Conservation (phyloP, 176 grass and related monocot species). For the Aegilops sharonensis region DNA sequence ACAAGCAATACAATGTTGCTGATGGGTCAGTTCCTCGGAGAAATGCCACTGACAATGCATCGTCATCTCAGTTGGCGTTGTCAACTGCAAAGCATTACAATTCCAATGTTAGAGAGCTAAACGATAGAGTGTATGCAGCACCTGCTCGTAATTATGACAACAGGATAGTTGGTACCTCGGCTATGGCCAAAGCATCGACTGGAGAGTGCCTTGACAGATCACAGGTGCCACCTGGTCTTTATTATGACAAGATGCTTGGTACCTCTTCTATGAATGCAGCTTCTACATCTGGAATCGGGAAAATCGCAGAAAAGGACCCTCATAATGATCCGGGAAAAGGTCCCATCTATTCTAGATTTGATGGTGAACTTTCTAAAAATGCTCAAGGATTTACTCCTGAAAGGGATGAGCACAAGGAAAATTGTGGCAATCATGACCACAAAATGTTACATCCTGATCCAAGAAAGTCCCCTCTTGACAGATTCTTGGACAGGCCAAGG, state of each 20-base stretch:
- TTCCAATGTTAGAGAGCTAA: slow-evolving; percentile 48
- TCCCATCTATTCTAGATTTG: slow-evolving; percentile 34
- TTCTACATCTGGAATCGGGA: slow-evolving; percentile 30
- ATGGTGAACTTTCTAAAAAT: slow-evolving; percentile 20
- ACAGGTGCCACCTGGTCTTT: slow-evolving; percentile 21
- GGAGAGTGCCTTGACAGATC: slow-evolving; percentile 19
- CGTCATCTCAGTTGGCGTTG: slow-evolving; percentile 58
- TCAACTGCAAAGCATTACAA: slow-evolving; percentile 52
- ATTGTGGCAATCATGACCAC: slow-evolving; percentile 43
- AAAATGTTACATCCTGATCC: slow-evolving; percentile 37
- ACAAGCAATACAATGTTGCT: slow-evolving; percentile 51
- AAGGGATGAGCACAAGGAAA: slow-evolving; percentile 40
- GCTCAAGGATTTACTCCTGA: slow-evolving; percentile 18
- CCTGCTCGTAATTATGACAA: slow-evolving; percentile 41
- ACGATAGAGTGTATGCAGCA: slow-evolving; percentile 26
- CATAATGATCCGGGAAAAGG: slow-evolving; percentile 34
- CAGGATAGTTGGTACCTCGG: slow-evolving; percentile 37
- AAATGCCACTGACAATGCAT: slow-evolving; percentile 52
- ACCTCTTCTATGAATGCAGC: slow-evolving; percentile 19
- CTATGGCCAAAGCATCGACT: slow-evolving; percentile 19
- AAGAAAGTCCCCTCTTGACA: slow-evolving; percentile 53
- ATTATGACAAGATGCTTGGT: slow-evolving; percentile 2
- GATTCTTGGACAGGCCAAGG: slow-evolving; percentile 41
- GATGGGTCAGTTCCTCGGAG: slow-evolving; percentile 40
- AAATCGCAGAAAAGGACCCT: slow-evolving; percentile 37